These are phyloP conservation scores for Catharanthus roseus DNA, from an alignment of 257 asterid genomes.

Conservation along the genomic window DNA sequence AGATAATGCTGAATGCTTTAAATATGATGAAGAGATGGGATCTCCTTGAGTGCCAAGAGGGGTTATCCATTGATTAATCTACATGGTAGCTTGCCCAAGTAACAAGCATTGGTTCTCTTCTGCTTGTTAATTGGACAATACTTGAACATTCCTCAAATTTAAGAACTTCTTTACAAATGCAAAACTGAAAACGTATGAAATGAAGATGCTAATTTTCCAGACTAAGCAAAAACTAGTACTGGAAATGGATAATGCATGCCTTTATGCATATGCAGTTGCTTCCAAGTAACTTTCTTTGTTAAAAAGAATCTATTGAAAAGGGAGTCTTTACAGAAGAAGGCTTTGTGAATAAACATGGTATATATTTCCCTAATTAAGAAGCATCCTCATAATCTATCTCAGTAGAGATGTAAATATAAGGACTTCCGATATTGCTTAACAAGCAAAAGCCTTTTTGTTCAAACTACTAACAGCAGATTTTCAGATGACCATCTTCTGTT, in stretches of 20 bases:
- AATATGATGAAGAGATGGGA: neutral
- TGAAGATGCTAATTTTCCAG: neutral
- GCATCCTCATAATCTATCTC: neutral
- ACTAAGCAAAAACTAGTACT: neutral
- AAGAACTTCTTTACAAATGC: neutral
- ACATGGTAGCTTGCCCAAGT: neutral
- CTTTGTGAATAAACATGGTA: neutral
- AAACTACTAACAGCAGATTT: constrained; percentile 52
- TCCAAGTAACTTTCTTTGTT: neutral
- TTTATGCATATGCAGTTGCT: neutral
- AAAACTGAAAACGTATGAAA: neutral
- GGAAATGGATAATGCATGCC: neutral
- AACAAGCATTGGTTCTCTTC: constrained; percentile 2
- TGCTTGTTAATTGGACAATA: constrained; percentile 2
- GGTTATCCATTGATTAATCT: constrained; percentile 7
- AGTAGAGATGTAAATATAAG: neutral
- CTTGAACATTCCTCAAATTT: neutral
- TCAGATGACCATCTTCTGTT: constrained; percentile 83
- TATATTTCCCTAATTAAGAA: neutral
- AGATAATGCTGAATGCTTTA: neutral
- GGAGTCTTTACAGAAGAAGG: neutral
- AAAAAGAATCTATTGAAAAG: neutral
- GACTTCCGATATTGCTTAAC: neutral
- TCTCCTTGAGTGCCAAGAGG: neutral
- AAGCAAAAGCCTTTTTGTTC: neutral